Conservation (phyloP, 2,329 filamentous ascomycete species). For the Parastagonospora nodorum region DNA sequence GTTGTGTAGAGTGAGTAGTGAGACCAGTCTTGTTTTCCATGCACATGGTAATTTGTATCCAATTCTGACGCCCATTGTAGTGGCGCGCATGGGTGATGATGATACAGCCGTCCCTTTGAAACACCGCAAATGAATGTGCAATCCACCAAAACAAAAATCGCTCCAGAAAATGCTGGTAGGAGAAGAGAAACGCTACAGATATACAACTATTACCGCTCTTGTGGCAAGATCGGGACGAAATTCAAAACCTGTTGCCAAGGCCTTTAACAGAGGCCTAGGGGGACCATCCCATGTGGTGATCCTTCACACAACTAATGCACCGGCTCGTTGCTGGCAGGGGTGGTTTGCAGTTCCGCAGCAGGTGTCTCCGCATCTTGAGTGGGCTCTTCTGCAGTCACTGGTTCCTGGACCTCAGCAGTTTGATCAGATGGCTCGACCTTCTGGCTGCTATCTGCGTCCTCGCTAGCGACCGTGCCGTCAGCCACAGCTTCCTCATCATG, state of each 20-base stretch:
- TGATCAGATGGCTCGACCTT: conserved; percentile 11
- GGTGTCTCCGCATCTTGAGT: conserved; percentile 17
- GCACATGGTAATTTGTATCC: conserved; percentile 24
- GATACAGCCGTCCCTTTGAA: conserved; percentile 24
- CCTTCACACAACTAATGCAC: conserved; percentile 23
- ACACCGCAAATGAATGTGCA: conserved; percentile 34
- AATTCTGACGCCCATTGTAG: conserved; percentile 7
- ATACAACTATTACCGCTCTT: conserved; percentile 1
- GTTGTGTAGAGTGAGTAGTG: background rate
- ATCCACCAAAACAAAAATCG: conserved; percentile 31
- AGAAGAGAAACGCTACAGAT: conserved; percentile 15
- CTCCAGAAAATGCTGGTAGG: conserved; percentile 44
- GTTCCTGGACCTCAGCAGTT: conserved; percentile 21
- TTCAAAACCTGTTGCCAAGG: background rate
- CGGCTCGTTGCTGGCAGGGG: conserved; percentile 25
- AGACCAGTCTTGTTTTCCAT: conserved; percentile 1
- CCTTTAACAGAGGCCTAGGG: background rate
- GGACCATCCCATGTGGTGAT: background rate
- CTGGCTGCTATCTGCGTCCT: conserved; percentile 15
- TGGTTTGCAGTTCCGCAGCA: conserved; percentile 29
- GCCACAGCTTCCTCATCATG: conserved; percentile 21
- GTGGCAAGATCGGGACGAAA: background rate
- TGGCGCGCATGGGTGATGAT: background rate
- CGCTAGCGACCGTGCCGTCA: conserved; percentile 2
- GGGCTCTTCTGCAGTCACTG: background rate